Evolutionary conservation across 2,329 filamentous ascomycete genomes (phyloP).

Genomic region (Drechslerella coelobrocha): DNA sequence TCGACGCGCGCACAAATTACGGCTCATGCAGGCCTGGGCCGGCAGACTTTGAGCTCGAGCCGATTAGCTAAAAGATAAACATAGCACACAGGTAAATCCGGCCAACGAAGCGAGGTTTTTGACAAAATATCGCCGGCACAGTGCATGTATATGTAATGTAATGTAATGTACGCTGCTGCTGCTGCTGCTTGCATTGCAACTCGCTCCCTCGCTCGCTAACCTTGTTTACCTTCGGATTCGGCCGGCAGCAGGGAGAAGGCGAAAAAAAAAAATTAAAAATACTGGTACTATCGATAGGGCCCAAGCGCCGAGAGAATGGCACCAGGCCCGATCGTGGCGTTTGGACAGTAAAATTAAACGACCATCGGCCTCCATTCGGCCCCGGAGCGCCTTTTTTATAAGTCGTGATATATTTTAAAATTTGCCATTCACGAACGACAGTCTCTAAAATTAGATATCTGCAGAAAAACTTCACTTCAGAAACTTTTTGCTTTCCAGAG

Average conservation of each 20-base stretch:
- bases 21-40: no score
- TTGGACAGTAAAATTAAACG: background rate
- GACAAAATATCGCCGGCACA: no score
- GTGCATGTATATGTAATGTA: no score
- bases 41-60: no score
- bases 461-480: no score
- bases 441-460: background rate
- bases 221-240: background rate
- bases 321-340: background rate
- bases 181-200: no score
- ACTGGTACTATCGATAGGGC: background rate
- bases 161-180: no score
- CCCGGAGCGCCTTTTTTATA: constrained; percentile 1
- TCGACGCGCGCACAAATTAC: no score
- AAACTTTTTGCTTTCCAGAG: background rate
- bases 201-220: background rate
- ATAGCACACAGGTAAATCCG: no score
- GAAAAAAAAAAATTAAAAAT: no score
- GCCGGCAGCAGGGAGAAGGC: background rate
- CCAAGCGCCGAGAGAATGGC: background rate
- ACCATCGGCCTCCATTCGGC: background rate
- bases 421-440: background rate
- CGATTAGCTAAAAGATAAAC: no score
- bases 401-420: background rate
- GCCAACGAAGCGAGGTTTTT: no score